phyloP scores from a whole-genome alignment of 2,329 filamentous ascomycete species.

The Venturia aucupariae region DNA sequence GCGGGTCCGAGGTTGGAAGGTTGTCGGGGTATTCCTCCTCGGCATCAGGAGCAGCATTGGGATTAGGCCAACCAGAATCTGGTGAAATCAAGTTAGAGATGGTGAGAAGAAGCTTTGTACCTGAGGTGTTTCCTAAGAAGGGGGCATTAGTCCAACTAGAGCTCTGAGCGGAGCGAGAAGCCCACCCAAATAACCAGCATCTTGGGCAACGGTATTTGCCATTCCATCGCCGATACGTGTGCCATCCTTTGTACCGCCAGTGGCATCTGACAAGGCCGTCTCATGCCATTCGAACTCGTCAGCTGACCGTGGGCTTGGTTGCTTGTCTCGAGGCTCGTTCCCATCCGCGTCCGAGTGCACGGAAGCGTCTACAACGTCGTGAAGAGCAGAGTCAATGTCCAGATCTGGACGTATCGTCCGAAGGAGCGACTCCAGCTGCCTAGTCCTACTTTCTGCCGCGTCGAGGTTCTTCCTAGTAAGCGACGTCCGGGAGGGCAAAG shows the following conservation, averaged over 20 bases:
- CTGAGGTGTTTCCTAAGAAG: slow-evolving; percentile 16
- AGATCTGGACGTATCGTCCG: slow-evolving; percentile 8
- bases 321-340: not conserved
- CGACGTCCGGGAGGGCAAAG: slow-evolving; percentile 9
- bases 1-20: not conserved
- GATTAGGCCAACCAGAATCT: not conserved
- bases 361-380: slow-evolving; percentile 3
- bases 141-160: not conserved
- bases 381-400: slow-evolving; percentile 8
- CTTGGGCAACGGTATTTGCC: slow-evolving; percentile 13
- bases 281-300: slow-evolving; percentile 14
- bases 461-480: slow-evolving; percentile 13
- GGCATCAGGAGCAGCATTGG: not conserved
- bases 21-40: not conserved
- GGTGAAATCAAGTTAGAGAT: slow-evolving; percentile 16
- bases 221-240: slow-evolving; percentile 11
- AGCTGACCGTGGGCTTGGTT: not conserved
- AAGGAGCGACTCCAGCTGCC: slow-evolving; percentile 9
- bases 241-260: not conserved
- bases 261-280: slow-evolving; percentile 9
- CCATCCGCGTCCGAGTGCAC: not conserved
- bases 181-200: slow-evolving; percentile 16
- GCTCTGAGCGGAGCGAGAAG: not conserved
- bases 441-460: slow-evolving; percentile 3
- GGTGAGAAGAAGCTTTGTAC: slow-evolving; percentile 16